Evolutionary conservation across 345 rosid genomes (phyloP).

Genomic region (rapeseed (Brassica napus)): Da-Ae NC_063438.1:5980001-5980500

Average conservation of each 20-base stretch:
- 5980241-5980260: conserved; percentile 87
- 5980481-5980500: conserved; percentile 91
- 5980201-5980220: neutral
- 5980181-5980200: neutral
- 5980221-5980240: conserved; percentile 21
- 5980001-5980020: conserved; percentile 89
- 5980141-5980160: conserved; percentile 98
- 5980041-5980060: conserved; percentile 92
- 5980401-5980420: conserved; percentile 7
- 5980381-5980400: conserved; percentile 72
- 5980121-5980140: conserved; percentile 96
- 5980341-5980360: conserved; percentile 99
- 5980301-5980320: conserved; percentile 80
- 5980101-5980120: conserved; percentile 89
- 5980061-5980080: conserved; percentile 89
- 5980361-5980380: conserved; percentile 97
- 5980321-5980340: conserved; percentile 87
- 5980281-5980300: conserved; percentile 95
- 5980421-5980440: neutral
- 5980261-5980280: conserved; percentile 83
- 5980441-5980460: conserved; percentile 2
- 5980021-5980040: conserved; percentile 83
- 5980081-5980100: conserved; percentile 93
- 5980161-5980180: conserved; percentile 22
- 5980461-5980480: conserved; percentile 80